Evolutionary conservation across 495 filamentous ascomycete genomes (phyloP), one percentile per base, ranked within the genome.

Genomic region (Lophiotrema nucula): DNA sequence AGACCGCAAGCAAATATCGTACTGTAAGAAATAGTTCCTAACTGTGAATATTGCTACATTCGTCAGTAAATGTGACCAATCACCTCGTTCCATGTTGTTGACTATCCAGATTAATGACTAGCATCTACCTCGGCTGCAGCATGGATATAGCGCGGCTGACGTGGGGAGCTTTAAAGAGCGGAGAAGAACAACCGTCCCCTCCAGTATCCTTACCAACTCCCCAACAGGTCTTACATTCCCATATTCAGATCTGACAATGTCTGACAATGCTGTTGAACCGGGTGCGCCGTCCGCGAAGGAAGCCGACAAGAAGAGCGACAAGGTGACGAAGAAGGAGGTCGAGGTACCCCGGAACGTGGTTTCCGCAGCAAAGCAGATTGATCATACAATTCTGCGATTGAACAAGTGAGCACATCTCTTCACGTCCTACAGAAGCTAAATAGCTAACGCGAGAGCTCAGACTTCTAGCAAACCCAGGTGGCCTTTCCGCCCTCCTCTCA

Each of bases 401-500:
- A 70, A 72, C 63, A 70, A 72, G 70, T 72, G 60, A 8, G 56
- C 18, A 5, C 11, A 42, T 15, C 35, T 24, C 33, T 51, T 13
- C 16, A n/a, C 18, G 4, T 6, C 15, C 8, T 41, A 11, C 41
- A 18, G 24, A 42, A 8, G 31, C 39, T 13, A 11, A 8, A 12
- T 11, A 43, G 39, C 39, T 43, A 43, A 43, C 39, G 19, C 18
- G 19, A 43, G 6, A 33, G 0, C 16, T 12, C 37, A 72, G 70
- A 60, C 49, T 72, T 25, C 56, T 72, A 23, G 64, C 67, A 22
- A 60, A 33, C 44, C 70, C 70, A 19, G 68, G 70, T 56, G 70
- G 70, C 51, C 68, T 72, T 54, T 58, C 45, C 53, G 28, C 70
- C 39, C 67, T 70, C 64, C 68, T 72, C 56, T 67, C 64, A 28